Conservation (phyloP, 2,329 filamentous ascomycete species). For the Pseudogymnoascus sp. region DNA sequence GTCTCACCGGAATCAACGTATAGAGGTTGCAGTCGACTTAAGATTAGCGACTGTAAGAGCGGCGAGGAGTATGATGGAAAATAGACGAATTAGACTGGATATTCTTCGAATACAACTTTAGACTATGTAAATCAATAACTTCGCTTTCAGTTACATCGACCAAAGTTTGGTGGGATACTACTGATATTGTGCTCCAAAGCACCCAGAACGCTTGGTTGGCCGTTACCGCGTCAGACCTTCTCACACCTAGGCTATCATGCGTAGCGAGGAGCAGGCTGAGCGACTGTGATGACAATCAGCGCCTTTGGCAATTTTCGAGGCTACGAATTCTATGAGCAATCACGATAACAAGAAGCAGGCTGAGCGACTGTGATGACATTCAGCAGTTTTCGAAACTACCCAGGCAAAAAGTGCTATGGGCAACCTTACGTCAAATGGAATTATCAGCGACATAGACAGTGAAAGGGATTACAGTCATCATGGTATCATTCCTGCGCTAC, state of each 20-base stretch:
- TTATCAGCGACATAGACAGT: too few species aligned
- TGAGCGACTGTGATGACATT: neutral
- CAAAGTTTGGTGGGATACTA: neutral
- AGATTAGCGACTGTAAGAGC: neutral
- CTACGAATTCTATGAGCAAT: too few species aligned
- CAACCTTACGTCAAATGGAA: too few species aligned
- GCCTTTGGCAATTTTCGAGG: too few species aligned
- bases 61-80: neutral
- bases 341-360: too few species aligned
- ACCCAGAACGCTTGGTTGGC: neutral
- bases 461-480: neutral
- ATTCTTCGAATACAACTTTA: neutral
- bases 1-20: neutral
- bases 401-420: too few species aligned
- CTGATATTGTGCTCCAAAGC: neutral
- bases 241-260: neutral
- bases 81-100: neutral
- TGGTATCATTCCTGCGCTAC: neutral
- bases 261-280: neutral
- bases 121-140: neutral
- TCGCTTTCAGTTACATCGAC: neutral
- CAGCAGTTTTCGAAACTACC: neutral
- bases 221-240: neutral
- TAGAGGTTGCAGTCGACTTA: neutral
- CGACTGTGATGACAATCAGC: too few species aligned